These are phyloP conservation scores for Leptosphaerulina australis DNA, from an alignment of 2,329 filamentous ascomycete genomes.

Conservation along the genomic window DNA sequence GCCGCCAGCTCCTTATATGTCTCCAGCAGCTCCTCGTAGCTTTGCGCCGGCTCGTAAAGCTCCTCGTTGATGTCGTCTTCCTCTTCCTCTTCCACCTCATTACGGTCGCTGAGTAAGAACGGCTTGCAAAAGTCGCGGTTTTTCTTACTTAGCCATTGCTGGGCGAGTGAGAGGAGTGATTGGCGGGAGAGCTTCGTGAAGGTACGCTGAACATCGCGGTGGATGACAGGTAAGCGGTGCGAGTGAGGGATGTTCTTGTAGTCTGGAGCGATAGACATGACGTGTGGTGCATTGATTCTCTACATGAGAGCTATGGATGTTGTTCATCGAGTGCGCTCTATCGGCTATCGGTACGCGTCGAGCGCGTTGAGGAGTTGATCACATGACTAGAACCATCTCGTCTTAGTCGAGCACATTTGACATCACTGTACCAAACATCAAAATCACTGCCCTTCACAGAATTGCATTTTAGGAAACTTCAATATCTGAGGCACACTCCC, in stretches of 20 bases:
- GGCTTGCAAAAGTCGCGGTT: constrained; percentile 67
- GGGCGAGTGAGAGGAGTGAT: constrained; percentile 72
- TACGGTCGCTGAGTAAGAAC: constrained; percentile 55
- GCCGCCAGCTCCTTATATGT: constrained; percentile 47
- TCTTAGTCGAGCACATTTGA: neutral
- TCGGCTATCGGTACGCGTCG: constrained; percentile 28
- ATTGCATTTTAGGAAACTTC: neutral
- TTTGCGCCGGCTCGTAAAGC: constrained; percentile 70
- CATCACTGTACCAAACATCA: neutral
- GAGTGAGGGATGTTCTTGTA: constrained; percentile 73
- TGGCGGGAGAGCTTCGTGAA: constrained; percentile 73
- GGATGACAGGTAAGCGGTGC: constrained; percentile 69
- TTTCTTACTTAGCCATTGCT: constrained; percentile 76
- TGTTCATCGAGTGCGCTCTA: constrained; percentile 29
- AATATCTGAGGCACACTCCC: neutral
- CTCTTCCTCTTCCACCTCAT: constrained; percentile 56
- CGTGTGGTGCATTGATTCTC: constrained; percentile 35
- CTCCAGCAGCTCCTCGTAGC: constrained; percentile 69
- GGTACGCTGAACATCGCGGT: constrained; percentile 68
- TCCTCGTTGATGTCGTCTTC: constrained; percentile 62
- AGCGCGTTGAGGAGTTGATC: constrained; percentile 2
- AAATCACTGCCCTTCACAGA: neutral
- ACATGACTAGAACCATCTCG: neutral
- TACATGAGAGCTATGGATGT: constrained; percentile 33
- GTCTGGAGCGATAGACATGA: constrained; percentile 68